Conservation (phyloP, 2,329 filamentous ascomycete species). For the Madurella fahalii region DNA sequence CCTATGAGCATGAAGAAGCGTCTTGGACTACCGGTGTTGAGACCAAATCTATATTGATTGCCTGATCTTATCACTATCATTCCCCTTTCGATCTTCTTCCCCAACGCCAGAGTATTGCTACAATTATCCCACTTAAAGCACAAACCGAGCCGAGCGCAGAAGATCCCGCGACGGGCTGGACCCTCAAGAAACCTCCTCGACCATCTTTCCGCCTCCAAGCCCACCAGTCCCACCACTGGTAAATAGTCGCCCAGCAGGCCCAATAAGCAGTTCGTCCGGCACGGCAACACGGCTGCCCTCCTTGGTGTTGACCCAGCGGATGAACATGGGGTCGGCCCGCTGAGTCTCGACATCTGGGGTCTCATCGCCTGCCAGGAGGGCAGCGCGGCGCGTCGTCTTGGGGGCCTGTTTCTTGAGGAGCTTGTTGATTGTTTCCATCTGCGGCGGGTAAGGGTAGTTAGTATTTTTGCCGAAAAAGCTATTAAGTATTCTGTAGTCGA, state of each 20-base stretch:
- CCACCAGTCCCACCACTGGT: slow-evolving; percentile 26
- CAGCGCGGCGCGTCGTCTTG: slow-evolving; percentile 60
- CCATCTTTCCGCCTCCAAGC: slow-evolving; percentile 44
- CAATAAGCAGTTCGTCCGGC: slow-evolving; percentile 63
- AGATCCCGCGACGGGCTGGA: background rate
- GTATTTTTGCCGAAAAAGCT: background rate
- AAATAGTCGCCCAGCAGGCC: slow-evolving; percentile 60
- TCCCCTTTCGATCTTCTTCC: background rate
- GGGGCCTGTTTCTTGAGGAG: slow-evolving; percentile 81
- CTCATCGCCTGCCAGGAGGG: slow-evolving; percentile 43
- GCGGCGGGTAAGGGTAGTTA: background rate
- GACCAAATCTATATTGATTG: too few relatives aligned
- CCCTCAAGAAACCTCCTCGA: slow-evolving; percentile 45
- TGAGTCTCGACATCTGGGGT: slow-evolving; percentile 44
- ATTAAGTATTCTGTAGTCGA: background rate
- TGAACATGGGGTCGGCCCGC: slow-evolving; percentile 56
- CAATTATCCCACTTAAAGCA: background rate
- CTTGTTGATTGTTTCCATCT: slow-evolving; percentile 92
- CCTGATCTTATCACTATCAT: background rate
- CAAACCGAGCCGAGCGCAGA: background rate
- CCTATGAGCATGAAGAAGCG: background rate
- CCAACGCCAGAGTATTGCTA: background rate
- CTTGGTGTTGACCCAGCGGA: slow-evolving; percentile 68
- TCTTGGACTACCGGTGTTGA: background rate
- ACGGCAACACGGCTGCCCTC: slow-evolving; percentile 61